phyloP scores from a whole-genome alignment of 768 basidiomycete genomes.

The Mycena rosella region DNA sequence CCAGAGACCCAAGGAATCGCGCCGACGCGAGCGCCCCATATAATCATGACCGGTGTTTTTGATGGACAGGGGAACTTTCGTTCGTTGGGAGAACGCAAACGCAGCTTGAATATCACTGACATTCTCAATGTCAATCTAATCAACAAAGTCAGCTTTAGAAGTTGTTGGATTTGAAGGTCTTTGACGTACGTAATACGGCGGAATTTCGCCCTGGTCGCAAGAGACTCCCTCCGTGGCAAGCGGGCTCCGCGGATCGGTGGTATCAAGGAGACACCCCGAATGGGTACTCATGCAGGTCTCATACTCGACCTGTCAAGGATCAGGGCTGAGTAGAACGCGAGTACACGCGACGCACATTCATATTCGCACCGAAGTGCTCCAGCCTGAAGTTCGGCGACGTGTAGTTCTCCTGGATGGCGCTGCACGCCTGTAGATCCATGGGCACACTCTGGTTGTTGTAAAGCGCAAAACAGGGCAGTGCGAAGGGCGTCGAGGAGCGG shows the following conservation, averaged over 20 bases:
- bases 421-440: slow-evolving; percentile 6
- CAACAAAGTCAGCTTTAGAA: neutral
- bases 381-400: slow-evolving; percentile 11
- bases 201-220: slow-evolving; percentile 26
- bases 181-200: slow-evolving; percentile 25
- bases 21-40: slow-evolving; percentile 40
- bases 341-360: slow-evolving; percentile 8
- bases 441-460: slow-evolving; percentile 19
- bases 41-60: slow-evolving; percentile 48
- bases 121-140: slow-evolving; percentile 41
- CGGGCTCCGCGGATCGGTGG: neutral
- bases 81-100: slow-evolving; percentile 38
- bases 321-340: neutral
- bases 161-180: neutral
- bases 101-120: slow-evolving; percentile 40
- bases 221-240: slow-evolving; percentile 1
- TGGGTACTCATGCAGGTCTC: slow-evolving; percentile 11
- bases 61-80: slow-evolving; percentile 40
- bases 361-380: slow-evolving; percentile 18
- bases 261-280: slow-evolving; percentile 14
- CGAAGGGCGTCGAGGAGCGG: slow-evolving; percentile 5
- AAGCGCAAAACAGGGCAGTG: slow-evolving; percentile 23
- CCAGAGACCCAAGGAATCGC: slow-evolving; percentile 41
- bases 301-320: slow-evolving; percentile 2
- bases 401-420: slow-evolving; percentile 15